A percentile compares a stretch with the other conserved stretches of the same genome.
Evolutionary conservation across 805 yeast genomes (phyloP).

Genomic region (Kodamaea hsintzibuensis): DNA sequence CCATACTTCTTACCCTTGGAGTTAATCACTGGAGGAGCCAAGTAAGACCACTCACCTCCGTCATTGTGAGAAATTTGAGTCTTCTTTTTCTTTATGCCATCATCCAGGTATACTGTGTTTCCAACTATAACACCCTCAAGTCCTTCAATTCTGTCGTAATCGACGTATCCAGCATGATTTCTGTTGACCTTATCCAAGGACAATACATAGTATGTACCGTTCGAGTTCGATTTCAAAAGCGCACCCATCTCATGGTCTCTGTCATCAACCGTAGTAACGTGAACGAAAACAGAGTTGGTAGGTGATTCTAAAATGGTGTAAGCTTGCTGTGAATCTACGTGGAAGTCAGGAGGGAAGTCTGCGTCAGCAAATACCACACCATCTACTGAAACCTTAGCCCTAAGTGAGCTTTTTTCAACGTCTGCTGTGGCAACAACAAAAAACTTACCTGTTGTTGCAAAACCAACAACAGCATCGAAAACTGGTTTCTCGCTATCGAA

Average conservation of each 20-base stretch:
- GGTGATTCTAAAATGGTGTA: slow-evolving; percentile 79
- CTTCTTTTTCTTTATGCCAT: slow-evolving; percentile 55
- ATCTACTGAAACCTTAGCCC: slow-evolving; percentile 75
- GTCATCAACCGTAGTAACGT: slow-evolving; percentile 65
- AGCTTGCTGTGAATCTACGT: slow-evolving; percentile 53
- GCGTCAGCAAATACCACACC: slow-evolving; percentile 79
- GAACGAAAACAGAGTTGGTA: slow-evolving; percentile 74
- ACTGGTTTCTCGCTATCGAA: slow-evolving; percentile 44
- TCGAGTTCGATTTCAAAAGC: slow-evolving; percentile 82
- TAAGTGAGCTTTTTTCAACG: slow-evolving; percentile 46
- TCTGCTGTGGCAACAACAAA: slow-evolving; percentile 67
- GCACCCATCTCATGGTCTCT: slow-evolving; percentile 67
- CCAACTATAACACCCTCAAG: slow-evolving; percentile 82
- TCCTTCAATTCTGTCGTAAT: slow-evolving; percentile 80
- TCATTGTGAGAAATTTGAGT: slow-evolving; percentile 84
- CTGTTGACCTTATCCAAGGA: slow-evolving; percentile 74
- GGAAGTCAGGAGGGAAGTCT: slow-evolving; percentile 65
- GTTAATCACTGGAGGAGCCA: slow-evolving; percentile 69
- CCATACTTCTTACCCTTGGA: slow-evolving; percentile 55
- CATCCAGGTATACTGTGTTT: slow-evolving; percentile 59
- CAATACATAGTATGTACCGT: slow-evolving; percentile 83
- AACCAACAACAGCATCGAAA: slow-evolving; percentile 67
- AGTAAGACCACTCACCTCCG: slow-evolving; percentile 81
- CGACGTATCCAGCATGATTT: slow-evolving; percentile 72
- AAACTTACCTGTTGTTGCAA: slow-evolving; percentile 69